Percentiles rank a stretch among this genome's conserved stretches.
Conservation (phyloP, 306 rosid species). For the Arachis hypogaea region DNA sequence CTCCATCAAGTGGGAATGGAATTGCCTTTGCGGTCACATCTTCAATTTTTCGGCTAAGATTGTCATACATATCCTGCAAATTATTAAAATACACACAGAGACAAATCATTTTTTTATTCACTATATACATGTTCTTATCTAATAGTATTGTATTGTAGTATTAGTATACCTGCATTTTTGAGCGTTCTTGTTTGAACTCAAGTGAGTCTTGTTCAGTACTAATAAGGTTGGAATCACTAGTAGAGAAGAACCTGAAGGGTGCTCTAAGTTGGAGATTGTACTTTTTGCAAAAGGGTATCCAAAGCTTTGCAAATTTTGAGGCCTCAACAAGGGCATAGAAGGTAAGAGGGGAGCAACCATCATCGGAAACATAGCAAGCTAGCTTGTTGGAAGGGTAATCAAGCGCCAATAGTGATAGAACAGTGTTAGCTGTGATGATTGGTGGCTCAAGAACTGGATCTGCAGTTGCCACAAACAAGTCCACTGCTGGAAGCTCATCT, state of each 20-base stretch:
- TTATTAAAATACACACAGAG: not conserved
- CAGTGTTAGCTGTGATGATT: conserved; percentile 63
- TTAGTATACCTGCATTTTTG: conserved; percentile 51
- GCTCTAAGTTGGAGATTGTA: conserved; percentile 55
- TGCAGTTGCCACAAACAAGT: conserved; percentile 74
- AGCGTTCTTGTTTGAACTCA: conserved; percentile 54
- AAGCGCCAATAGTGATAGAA: conserved; percentile 64
- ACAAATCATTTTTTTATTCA: not conserved
- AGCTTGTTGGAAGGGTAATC: conserved; percentile 67
- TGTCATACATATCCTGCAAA: conserved; percentile 63
- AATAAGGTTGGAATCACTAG: not conserved
- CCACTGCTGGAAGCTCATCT: conserved; percentile 61
- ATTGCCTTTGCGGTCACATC: conserved; percentile 26
- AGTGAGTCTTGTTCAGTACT: not conserved
- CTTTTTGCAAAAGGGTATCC: conserved; percentile 74
- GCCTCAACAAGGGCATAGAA: conserved; percentile 61
- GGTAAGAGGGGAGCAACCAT: conserved; percentile 64
- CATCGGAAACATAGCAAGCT: conserved; percentile 81
- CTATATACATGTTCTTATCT: too few relatives aligned
- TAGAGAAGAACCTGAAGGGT: conserved; percentile 60
- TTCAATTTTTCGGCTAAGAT: conserved; percentile 51
- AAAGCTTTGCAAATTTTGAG: conserved; percentile 57
- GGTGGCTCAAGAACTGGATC: conserved; percentile 66
- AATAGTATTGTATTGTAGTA: too few relatives aligned
- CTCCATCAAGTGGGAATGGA: conserved; percentile 36